A percentile compares a stretch with the other conserved stretches of the same genome.
Evolutionary conservation across 1,284 basidiomycete species (phyloP).

Genomic region (Heterobasidion irregulare): DNA sequence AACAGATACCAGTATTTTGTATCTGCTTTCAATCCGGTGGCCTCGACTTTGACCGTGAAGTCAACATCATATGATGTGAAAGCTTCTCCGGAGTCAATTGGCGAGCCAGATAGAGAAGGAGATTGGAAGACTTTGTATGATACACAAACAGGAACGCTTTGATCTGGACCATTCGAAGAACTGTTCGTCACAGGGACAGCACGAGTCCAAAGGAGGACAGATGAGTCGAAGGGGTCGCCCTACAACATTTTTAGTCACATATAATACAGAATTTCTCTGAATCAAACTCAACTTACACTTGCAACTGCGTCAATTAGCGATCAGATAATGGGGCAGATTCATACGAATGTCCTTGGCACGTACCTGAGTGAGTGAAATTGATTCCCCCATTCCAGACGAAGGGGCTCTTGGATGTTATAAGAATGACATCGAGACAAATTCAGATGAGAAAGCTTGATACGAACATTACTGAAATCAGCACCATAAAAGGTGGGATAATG

Average conservation of each 20-base stretch:
- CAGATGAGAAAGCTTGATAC: constrained; percentile 3
- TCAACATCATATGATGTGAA: constrained; percentile 60
- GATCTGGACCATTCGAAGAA: constrained; percentile 29
- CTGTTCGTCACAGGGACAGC: constrained; percentile 32
- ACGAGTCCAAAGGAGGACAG: constrained; percentile 57
- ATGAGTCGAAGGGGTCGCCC: constrained; percentile 55
- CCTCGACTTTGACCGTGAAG: constrained; percentile 60
- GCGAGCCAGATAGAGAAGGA: constrained; percentile 26
- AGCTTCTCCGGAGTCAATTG: constrained; percentile 39
- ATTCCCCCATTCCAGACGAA: constrained; percentile 46
- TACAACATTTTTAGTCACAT: constrained; percentile 10
- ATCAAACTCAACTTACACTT: constrained; percentile 13
- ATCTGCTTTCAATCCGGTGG: constrained; percentile 41
- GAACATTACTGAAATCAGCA: constrained; percentile 41
- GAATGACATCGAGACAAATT: not conserved
- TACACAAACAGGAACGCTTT: constrained; percentile 51
- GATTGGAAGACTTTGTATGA: constrained; percentile 39
- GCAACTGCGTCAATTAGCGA: constrained; percentile 22
- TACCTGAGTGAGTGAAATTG: constrained; percentile 48
- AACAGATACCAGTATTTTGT: constrained; percentile 57
- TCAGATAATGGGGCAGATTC: not conserved
- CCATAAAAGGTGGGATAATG: constrained; percentile 49
- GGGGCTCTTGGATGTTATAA: constrained; percentile 26
- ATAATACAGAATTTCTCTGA: not conserved
- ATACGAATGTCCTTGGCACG: too few species aligned